Base-by-base conservation (phyloP, 441 rosid genomes). In the Populus hybrid region DNA sequence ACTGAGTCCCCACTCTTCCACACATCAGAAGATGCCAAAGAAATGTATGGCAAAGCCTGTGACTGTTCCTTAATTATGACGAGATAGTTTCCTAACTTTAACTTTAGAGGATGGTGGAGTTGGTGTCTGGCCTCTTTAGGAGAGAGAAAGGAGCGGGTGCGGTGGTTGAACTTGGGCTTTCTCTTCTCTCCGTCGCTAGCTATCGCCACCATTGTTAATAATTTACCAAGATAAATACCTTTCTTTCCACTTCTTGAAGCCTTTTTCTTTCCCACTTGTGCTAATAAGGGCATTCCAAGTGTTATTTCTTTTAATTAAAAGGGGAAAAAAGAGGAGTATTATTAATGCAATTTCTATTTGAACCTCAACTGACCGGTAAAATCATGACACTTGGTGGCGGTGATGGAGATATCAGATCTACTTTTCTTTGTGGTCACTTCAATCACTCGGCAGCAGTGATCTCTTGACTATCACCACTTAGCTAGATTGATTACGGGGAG, bases 111-210 rank as follows among this genome's bases (percentile, higher is more conserved):
- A 35, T 63, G 79, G 80, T 78, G 85, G 85, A 83, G 88, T 86
- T 75, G 90, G 88, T 83, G 78, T 72, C 86, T 82, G 26, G 81
- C 76, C 79, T 70, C 80, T 81, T 86, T 82, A 72, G 83, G 83
- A 74, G 73, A 70, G 73, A 77, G 83, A 35, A 73, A 69, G 81
- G 84, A 77, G 86, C 82, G 84, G 82, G 79, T 76, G 69, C 18
- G 83, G 86, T 87, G 77, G 86, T 86, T 84, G 83, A 79, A 77
- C 72, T 73, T 81, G 35, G 5, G 36, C 85, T 73, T 77, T 87
- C 86, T 30, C 14, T 65, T 57, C 63, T 57, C 63, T 57, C 63
- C 10, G 9, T 57, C 21, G 63, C 63, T 6, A 3, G 23, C 63
- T 57, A 38, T 6, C 10, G 42, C 5, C 10, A 30, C 32, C 32